A percentile compares a stretch with the other conserved stretches of the same genome.
These are phyloP conservation scores for Limnanthes douglasii DNA, from an alignment of 345 rosid genomes.

Conservation along the genomic window DNA sequence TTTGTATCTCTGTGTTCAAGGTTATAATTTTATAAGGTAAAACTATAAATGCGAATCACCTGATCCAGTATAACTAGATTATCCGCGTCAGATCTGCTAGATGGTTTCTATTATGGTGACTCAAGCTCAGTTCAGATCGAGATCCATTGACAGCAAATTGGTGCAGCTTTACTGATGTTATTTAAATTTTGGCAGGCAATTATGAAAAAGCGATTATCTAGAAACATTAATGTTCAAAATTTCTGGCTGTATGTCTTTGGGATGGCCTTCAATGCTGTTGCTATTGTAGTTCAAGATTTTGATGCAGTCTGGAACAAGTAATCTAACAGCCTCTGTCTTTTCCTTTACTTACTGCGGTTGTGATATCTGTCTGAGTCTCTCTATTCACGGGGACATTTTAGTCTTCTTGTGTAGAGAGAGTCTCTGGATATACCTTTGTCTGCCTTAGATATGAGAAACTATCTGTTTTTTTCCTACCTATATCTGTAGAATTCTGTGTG, in stretches of 20 bases:
- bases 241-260: slow-evolving; percentile 94
- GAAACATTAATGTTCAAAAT: slow-evolving; percentile 91
- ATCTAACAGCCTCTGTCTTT: slow-evolving; percentile 7
- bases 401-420: too few species aligned
- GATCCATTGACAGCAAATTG: background rate
- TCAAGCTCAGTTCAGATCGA: background rate
- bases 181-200: slow-evolving; percentile 59
- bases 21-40: background rate
- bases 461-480: too few species aligned
- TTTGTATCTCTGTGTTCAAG: background rate
- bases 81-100: too few species aligned
- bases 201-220: slow-evolving; percentile 81
- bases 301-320: slow-evolving; percentile 85
- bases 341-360: background rate
- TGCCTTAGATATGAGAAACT: too few species aligned
- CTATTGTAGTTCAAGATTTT: slow-evolving; percentile 80
- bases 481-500: background rate
- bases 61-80: background rate
- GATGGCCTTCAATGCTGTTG: slow-evolving; percentile 89
- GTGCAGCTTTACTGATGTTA: slow-evolving; percentile 2
- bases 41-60: background rate
- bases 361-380: background rate
- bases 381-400: too few species aligned
- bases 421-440: slow-evolving; percentile 1
- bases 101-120: background rate